phyloP scores from a whole-genome alignment of 306 rosid genomes.

The Pyrus betulifolia region DNA sequence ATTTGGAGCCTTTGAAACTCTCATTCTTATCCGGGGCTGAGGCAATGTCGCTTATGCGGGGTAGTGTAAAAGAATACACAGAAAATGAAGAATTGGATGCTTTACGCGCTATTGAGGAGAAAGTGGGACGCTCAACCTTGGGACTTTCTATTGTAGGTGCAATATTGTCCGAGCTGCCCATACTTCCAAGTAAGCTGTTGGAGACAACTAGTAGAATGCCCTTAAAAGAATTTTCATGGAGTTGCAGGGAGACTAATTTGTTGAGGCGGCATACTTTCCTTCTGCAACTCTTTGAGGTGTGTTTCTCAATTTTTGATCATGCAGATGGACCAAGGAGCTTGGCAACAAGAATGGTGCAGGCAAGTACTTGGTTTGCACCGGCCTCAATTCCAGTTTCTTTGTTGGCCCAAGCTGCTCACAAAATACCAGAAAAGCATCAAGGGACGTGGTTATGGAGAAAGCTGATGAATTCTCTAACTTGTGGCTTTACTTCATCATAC shows the following conservation, averaged over 20 bases:
- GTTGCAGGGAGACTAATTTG: slow-evolving; percentile 42
- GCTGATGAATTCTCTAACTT: slow-evolving; percentile 38
- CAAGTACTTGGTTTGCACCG: slow-evolving; percentile 87
- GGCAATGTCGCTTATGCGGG: slow-evolving; percentile 73
- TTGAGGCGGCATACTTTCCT: slow-evolving; percentile 60
- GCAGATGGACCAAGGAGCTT: slow-evolving; percentile 85
- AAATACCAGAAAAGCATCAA: slow-evolving; percentile 51
- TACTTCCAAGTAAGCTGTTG: slow-evolving; percentile 66
- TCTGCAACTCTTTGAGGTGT: slow-evolving; percentile 72
- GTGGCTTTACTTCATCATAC: slow-evolving; percentile 55
- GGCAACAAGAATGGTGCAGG: slow-evolving; percentile 77
- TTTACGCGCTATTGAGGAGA: slow-evolving; percentile 71
- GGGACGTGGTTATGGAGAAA: slow-evolving; percentile 45
- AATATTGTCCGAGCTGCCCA: slow-evolving; percentile 73
- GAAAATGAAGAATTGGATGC: slow-evolving; percentile 59
- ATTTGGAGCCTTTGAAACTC: slow-evolving; percentile 79
- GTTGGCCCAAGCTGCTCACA: slow-evolving; percentile 60
- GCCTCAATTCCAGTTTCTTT: slow-evolving; percentile 54
- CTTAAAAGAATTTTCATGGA: slow-evolving; percentile 66
- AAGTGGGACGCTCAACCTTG: slow-evolving; percentile 58
- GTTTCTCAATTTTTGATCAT: slow-evolving; percentile 87
- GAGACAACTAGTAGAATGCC: slow-evolving; percentile 84
- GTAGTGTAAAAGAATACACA: slow-evolving; percentile 52
- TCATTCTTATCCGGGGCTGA: slow-evolving; percentile 75
- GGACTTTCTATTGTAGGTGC: slow-evolving; percentile 74